Percentiles rank a stretch among this genome's conserved stretches.
Conservation (phyloP, 2,329 filamentous ascomycete genomes). For the Purpureocillium takamizusanense region DNA sequence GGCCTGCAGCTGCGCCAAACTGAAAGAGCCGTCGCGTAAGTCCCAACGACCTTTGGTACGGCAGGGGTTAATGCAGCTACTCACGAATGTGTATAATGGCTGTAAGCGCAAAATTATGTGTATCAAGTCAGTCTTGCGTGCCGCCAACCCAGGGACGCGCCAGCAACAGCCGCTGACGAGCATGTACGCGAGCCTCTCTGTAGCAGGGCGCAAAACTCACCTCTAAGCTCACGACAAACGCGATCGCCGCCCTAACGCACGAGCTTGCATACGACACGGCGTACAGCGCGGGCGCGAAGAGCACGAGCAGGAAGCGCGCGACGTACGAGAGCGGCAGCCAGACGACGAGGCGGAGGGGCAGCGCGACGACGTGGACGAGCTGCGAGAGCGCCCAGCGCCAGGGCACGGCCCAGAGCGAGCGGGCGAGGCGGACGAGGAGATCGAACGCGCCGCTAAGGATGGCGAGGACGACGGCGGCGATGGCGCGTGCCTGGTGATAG, state of each 20-base stretch:
- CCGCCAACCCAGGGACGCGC: background rate
- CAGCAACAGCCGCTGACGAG: too few relatives aligned
- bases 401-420: conserved; percentile 16
- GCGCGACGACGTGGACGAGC: conserved; percentile 13
- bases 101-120: conserved; percentile 7
- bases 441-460: conserved; percentile 12
- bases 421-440: conserved; percentile 15
- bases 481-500: too few relatives aligned
- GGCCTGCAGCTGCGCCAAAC: conserved; percentile 56
- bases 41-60: background rate
- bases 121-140: background rate
- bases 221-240: conserved; percentile 23
- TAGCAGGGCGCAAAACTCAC: too few relatives aligned
- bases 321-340: conserved; percentile 20
- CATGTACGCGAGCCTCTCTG: too few relatives aligned
- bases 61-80: conserved; percentile 5
- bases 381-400: conserved; percentile 16
- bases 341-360: conserved; percentile 22
- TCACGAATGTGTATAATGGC: conserved; percentile 35
- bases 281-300: conserved; percentile 28
- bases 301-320: conserved; percentile 15
- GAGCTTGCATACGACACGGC: conserved; percentile 18
- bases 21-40: conserved; percentile 11
- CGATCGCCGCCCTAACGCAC: conserved; percentile 12
- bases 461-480: conserved; percentile 7